Evolutionary conservation across 306 rosid genomes (phyloP).

Genomic region (Begonia loranthoides): DNA sequence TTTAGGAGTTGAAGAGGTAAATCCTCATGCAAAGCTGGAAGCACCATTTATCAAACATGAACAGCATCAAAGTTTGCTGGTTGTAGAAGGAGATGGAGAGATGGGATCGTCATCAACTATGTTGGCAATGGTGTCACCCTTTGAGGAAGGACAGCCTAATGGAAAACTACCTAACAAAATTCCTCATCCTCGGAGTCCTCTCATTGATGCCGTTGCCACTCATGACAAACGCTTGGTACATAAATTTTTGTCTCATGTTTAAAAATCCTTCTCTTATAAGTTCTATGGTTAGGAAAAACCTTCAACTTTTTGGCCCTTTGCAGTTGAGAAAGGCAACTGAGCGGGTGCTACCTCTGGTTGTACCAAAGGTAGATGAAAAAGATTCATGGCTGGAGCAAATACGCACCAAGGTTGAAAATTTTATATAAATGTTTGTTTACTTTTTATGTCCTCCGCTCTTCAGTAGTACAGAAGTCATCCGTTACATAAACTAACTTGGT

Average conservation of each 20-base stretch:
- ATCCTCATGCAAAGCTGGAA: slow-evolving; percentile 15
- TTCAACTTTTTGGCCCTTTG: slow-evolving; percentile 18
- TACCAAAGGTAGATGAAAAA: slow-evolving; percentile 65
- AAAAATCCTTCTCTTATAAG: slow-evolving; percentile 10
- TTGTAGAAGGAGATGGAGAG: slow-evolving; percentile 27
- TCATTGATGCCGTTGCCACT: slow-evolving; percentile 65
- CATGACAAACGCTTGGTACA: slow-evolving; percentile 86
- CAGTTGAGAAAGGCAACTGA: slow-evolving; percentile 86
- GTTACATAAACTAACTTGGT: background rate
- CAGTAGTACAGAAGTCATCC: too few species aligned
- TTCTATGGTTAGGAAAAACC: background rate
- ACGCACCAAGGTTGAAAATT: slow-evolving; percentile 63
- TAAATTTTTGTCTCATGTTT: slow-evolving; percentile 9
- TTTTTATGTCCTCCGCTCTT: background rate
- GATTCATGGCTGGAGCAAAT: slow-evolving; percentile 73
- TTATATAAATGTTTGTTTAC: background rate
- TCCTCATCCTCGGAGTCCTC: slow-evolving; percentile 66
- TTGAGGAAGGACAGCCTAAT: slow-evolving; percentile 30
- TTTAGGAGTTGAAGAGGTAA: slow-evolving; percentile 24
- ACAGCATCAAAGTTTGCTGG: slow-evolving; percentile 22
- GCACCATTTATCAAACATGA: slow-evolving; percentile 20
- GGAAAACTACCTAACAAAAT: slow-evolving; percentile 42
- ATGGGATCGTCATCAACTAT: slow-evolving; percentile 20
- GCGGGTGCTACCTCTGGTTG: slow-evolving; percentile 50
- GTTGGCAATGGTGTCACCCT: slow-evolving; percentile 16